Conservation (phyloP, 2,329 filamentous ascomycete genomes). For the Alternaria consortialis region DNA sequence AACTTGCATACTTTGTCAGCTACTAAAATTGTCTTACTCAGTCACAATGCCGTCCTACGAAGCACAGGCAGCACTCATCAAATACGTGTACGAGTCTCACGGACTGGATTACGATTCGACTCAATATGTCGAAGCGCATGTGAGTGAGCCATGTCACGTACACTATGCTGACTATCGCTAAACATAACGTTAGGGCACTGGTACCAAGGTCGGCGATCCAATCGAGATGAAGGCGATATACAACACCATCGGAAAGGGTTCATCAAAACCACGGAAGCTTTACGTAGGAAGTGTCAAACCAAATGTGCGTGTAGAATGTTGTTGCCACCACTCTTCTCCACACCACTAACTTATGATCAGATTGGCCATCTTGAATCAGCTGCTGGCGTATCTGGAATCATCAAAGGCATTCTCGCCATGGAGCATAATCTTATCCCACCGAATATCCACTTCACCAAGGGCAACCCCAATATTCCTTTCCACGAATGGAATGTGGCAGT, state of each 20-base stretch:
- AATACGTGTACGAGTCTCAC: slow-evolving; percentile 46
- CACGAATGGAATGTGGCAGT: slow-evolving; percentile 14
- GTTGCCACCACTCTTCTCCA: no score
- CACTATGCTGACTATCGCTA: no score
- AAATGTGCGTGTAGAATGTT: no score
- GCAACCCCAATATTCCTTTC: slow-evolving; percentile 18
- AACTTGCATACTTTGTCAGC: no score
- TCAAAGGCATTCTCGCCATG: not conserved
- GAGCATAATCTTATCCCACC: slow-evolving; percentile 31
- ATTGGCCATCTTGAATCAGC: slow-evolving; percentile 5
- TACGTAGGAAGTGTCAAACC: not conserved
- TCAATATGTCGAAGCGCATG: slow-evolving; percentile 33
- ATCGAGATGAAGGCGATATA: slow-evolving; percentile 25
- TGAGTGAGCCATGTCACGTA: no score
- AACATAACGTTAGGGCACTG: slow-evolving; percentile 50
- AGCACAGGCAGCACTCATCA: slow-evolving; percentile 49
- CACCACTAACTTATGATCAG: not conserved
- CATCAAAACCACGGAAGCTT: slow-evolving; percentile 21
- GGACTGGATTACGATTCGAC: slow-evolving; percentile 39
- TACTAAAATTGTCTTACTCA: no score
- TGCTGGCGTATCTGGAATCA: not conserved
- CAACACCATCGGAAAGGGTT: slow-evolving; percentile 3
- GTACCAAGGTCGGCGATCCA: slow-evolving; percentile 58
- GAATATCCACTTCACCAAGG: slow-evolving; percentile 25
- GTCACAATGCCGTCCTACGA: slow-evolving; percentile 51